These are phyloP conservation scores for Pseudoturritis turrita DNA, from an alignment of 345 rosid species.

Conservation along the genomic window DNA sequence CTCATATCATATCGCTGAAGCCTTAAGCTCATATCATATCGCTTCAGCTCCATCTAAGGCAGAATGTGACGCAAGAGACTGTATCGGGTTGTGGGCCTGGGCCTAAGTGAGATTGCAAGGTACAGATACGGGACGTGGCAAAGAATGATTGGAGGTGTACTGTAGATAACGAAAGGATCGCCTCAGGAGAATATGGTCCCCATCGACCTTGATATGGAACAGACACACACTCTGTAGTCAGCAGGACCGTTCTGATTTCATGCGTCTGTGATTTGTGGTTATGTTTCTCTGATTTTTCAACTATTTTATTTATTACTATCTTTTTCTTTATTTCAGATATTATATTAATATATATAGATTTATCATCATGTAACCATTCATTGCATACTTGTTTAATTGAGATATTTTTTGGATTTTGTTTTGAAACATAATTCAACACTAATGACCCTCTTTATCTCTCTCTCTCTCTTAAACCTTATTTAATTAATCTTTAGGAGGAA, in stretches of 20 bases:
- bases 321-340: not conserved
- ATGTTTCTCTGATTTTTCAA: conserved; percentile 4
- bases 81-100: not conserved
- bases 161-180: conserved; percentile 11
- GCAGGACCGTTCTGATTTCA: conserved; percentile 19
- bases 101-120: not conserved
- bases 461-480: conserved; percentile 1
- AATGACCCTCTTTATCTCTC: not conserved
- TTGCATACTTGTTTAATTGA: not conserved
- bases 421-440: conserved; percentile 7
- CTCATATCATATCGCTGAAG: no score
- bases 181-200: conserved; percentile 24
- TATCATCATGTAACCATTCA: conserved; percentile 16
- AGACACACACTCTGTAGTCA: not conserved
- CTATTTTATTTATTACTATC: not conserved
- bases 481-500: not conserved
- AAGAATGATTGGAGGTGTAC: not conserved
- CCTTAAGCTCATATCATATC: no score
- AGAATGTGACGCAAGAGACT: not conserved
- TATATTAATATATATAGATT: not conserved
- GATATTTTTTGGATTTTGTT: conserved; percentile 8
- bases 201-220: conserved; percentile 16
- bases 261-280: conserved; percentile 18
- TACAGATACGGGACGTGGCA: not conserved
- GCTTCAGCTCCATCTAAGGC: not conserved